Evolutionary conservation across 2,329 filamentous ascomycete genomes (phyloP).

Genomic region (Phialemoniopsis sp.): DNA sequence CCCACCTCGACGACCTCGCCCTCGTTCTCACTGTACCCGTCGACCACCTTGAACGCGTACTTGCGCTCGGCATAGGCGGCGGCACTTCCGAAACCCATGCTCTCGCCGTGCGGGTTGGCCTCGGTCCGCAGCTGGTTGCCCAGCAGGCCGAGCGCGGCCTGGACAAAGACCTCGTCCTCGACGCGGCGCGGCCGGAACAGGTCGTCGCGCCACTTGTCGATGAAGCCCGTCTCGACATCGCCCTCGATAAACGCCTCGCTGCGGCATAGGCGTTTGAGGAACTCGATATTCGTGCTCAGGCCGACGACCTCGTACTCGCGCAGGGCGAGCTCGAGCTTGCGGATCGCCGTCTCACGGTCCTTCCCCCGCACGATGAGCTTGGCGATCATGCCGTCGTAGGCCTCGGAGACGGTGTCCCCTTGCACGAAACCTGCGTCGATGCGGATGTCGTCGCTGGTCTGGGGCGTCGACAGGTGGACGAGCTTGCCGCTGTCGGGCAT

Average conservation of each 20-base stretch:
- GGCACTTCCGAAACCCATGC: constrained; percentile 50
- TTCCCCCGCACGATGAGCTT: constrained; percentile 90
- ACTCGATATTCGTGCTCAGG: constrained; percentile 93
- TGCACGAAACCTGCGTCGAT: constrained; percentile 92
- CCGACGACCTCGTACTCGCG: constrained; percentile 91
- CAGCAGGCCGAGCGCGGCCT: constrained; percentile 78
- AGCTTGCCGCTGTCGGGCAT: constrained; percentile 90
- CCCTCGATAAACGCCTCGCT: constrained; percentile 80
- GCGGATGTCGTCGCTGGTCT: constrained; percentile 58
- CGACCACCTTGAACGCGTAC: constrained; percentile 51
- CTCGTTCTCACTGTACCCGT: constrained; percentile 58
- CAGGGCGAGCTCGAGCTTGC: constrained; percentile 75
- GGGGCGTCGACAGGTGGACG: constrained; percentile 74
- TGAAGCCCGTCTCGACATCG: constrained; percentile 93
- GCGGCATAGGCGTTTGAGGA: constrained; percentile 81
- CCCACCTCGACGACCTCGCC: constrained; percentile 55
- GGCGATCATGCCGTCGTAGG: constrained; percentile 98
- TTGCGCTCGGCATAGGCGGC: constrained; percentile 35
- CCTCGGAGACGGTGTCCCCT: constrained; percentile 87
- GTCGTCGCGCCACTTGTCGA: constrained; percentile 78
- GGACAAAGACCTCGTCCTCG: constrained; percentile 72
- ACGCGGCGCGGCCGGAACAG: constrained; percentile 65
- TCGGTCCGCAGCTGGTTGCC: constrained; percentile 37
- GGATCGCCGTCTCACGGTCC: constrained; percentile 74
- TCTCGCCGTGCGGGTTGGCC: constrained; percentile 37